Evolutionary conservation across 2,329 filamentous ascomycete species (phyloP).

Genomic region (Ophiostoma tasmaniense): DNA sequence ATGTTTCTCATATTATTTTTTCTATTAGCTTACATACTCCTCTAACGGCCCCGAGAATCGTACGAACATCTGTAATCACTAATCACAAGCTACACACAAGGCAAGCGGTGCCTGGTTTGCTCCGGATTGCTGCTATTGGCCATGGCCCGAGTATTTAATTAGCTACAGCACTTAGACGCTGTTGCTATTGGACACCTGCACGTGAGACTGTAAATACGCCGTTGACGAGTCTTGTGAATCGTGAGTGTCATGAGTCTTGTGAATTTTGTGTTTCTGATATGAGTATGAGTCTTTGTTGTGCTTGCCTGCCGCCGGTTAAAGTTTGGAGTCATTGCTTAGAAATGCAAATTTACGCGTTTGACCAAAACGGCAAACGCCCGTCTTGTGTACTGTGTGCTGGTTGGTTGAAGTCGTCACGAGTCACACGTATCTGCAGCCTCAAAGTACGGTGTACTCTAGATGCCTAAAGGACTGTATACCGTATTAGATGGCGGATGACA

Average conservation of each 20-base stretch:
- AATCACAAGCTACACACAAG: background rate
- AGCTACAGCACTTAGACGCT: background rate
- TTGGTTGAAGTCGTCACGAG: background rate
- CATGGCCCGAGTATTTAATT: background rate
- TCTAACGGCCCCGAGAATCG: background rate
- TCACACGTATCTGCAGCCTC: background rate
- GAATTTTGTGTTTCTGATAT: background rate
- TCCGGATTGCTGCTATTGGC: background rate
- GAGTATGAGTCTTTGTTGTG: background rate
- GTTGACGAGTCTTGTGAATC: background rate
- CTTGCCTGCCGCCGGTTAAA: background rate
- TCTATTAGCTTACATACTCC: slow-evolving; percentile 2
- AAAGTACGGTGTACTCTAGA: background rate
- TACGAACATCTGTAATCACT: background rate
- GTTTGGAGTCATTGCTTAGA: background rate
- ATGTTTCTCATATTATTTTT: background rate
- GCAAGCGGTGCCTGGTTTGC: background rate
- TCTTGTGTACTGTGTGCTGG: background rate
- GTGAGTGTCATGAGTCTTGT: background rate
- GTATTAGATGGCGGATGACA: background rate
- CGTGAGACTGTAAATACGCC: slow-evolving; percentile 1
- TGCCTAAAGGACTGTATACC: background rate
- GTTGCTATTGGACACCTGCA: background rate
- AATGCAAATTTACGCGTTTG: background rate
- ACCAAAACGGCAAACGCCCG: background rate